Base-by-base conservation (phyloP, 2,329 filamentous ascomycete species). In the Fusarium sp. region DNA sequence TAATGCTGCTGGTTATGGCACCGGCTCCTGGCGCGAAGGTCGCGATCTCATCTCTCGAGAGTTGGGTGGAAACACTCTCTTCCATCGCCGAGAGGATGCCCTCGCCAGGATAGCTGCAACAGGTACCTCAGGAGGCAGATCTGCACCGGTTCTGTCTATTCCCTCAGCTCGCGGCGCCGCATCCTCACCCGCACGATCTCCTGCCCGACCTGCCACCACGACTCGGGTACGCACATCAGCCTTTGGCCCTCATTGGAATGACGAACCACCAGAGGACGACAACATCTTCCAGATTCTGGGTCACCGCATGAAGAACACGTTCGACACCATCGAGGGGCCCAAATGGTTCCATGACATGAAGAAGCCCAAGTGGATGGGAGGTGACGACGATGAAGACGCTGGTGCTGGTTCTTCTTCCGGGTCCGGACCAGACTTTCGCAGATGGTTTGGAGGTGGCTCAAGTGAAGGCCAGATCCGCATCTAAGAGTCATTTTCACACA, bases 21-120 rank as follows among this genome's bases (percentile, higher is more conserved):
- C 92, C 1, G 94, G 94, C 2, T 93, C 92, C 2, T 98, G 96
- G 96, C 91, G 95, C 56, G 96, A 98, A 84, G 96, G 96, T 4
- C 90, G 94, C 60, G 93, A 95, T 59, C 88, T 99, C 31, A 97
- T 99, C 71, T 94, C 98, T 72, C 90, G 94, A 31, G 96, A 98
- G 80, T 83, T 95, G 9, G 90, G 92, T 69, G 92, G 93, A 16
- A 89, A 87, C 38, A 88, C 89, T 4, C 86, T 88, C 47, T 83
- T 88, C 58, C 84, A 87, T 68, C 84, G 87, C 59, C 84, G 87
- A 20, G 84, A 86, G 38, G 84, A 86, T 59, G 82, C 84, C 29
- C 79, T 84, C 66, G 78, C 82, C 58, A 78, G 83, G 47, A 76
- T 79, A 47, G 76, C 78, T 47, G 76, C 70, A 24, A 70, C 77